A percentile compares a stretch with the other conserved stretches of the same genome.
These are phyloP conservation scores for Corchorus olitorius DNA, from an alignment of 345 rosid species.

Conservation along the genomic window DNA sequence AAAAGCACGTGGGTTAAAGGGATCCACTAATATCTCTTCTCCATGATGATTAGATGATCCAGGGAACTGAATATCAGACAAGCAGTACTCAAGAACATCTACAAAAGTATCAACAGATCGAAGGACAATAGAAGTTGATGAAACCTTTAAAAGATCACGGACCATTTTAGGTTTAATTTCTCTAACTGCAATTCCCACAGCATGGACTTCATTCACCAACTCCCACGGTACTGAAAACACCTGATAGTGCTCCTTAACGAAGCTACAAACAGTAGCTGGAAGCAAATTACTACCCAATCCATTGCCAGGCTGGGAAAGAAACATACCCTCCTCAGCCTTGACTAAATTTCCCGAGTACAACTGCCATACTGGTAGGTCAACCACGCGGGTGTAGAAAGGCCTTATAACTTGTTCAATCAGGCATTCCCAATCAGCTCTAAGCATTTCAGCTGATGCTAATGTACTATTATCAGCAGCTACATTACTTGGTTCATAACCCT, in stretches of 20 bases:
- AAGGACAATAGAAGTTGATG: constrained; percentile 70
- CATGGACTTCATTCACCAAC: constrained; percentile 81
- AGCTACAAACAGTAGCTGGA: constrained; percentile 90
- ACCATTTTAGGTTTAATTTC: constrained; percentile 98
- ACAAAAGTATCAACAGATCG: constrained; percentile 81
- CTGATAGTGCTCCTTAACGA: constrained; percentile 92
- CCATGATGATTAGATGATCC: constrained; percentile 38
- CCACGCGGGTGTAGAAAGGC: constrained; percentile 81
- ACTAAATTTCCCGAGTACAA: constrained; percentile 87
- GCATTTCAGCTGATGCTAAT: constrained; percentile 34
- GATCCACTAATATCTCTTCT: constrained; percentile 33
- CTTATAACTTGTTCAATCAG: constrained; percentile 71
- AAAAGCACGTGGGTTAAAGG: constrained; percentile 23
- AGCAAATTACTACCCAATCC: constrained; percentile 75
- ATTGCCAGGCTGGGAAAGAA: constrained; percentile 88
- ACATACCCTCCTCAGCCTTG: constrained; percentile 95
- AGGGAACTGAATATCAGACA: constrained; percentile 73
- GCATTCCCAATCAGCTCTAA: constrained; percentile 74
- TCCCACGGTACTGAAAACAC: constrained; percentile 96
- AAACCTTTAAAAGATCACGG: constrained; percentile 69
- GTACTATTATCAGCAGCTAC: constrained; percentile 36
- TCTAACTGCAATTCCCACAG: constrained; percentile 63
- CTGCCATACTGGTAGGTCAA: constrained; percentile 96
- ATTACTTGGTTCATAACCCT: constrained; percentile 31
- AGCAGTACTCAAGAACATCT: constrained; percentile 90